Base-by-base conservation (phyloP, 2,329 filamentous ascomycete species). In the Ophiostoma tasmaniense region DNA sequence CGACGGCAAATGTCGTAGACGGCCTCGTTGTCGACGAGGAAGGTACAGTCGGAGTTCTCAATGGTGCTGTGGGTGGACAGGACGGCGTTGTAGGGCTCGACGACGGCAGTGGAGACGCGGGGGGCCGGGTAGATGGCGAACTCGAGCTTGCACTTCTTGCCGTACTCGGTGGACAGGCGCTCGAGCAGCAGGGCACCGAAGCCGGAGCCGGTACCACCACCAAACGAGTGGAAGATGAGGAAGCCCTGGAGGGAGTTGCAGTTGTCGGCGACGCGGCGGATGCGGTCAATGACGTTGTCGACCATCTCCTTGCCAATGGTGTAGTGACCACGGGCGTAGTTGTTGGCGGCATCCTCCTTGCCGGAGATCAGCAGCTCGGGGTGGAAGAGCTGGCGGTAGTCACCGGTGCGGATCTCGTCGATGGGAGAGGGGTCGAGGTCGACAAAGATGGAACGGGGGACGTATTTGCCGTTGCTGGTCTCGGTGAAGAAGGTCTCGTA, bases 41-140 rank as follows among this genome's bases (percentile, higher is more conserved):
- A 90, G n/a, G 88, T 90, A 78, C 88, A 90, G 81, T 91, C 88
- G n/a, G 89, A 87, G 82, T 90, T 89, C 83, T 90, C 88, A 71
- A 90, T 89, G 71, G 88, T 90, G 83, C 87, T 90, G 82, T 90
- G 88, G 69, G 88, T 90, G 64, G 88, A 89, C 72, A 91, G 82
- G 70, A 90, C 88, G 71, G 88, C 87, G 75, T 91, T 91, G 83
- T 91, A 91, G 37, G 88, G 88, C 82, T 90, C 88, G 68, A 90
- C 88, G 69, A 90, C 87, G 59, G 88, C 86, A 52, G 88, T 90
- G 61, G 89, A 89, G 72, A 89, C 86, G 71, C 87, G 86, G 71
- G 89, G 88, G 68, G 88, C 85, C 73, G 89, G 88, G 81, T 90
- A 90, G 71, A 90, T 86, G 75, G 87, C 85, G 76, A 91, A 90